phyloP scores from a whole-genome alignment of 805 yeast genomes.

The Torulaspora microellipsoides region DNA sequence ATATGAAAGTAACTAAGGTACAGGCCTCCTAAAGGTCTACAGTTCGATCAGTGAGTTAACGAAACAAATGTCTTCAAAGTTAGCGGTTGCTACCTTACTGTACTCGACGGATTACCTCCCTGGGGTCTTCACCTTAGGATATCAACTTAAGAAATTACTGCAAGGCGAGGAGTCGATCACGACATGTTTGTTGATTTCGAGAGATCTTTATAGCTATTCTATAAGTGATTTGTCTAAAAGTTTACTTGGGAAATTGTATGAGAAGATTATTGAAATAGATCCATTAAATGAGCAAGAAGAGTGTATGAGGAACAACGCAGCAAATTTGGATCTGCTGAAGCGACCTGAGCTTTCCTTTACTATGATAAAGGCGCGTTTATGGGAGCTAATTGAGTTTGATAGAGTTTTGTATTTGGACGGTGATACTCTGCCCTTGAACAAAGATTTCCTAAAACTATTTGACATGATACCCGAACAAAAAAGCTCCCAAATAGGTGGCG shows the following conservation, averaged over 20 bases:
- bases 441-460: slow-evolving; percentile 23
- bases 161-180: slow-evolving; percentile 6
- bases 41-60: no score
- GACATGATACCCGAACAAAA: slow-evolving; percentile 23
- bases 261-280: slow-evolving; percentile 28
- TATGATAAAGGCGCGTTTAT: slow-evolving; percentile 46
- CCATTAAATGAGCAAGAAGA: slow-evolving; percentile 20
- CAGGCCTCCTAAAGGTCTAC: no score
- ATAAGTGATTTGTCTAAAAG: slow-evolving; percentile 17
- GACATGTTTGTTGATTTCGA: slow-evolving; percentile 21
- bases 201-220: slow-evolving; percentile 15
- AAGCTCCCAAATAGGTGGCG: slow-evolving; percentile 40
- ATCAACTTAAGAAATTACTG: slow-evolving; percentile 29
- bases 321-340: slow-evolving; percentile 35
- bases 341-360: slow-evolving; percentile 53
- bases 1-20: no score
- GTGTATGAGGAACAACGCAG: slow-evolving; percentile 17
- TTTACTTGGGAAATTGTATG: slow-evolving; percentile 21
- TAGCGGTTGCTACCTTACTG: slow-evolving; percentile 37
- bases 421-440: slow-evolving; percentile 51
- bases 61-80: neutral
- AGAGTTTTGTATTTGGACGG: slow-evolving; percentile 58
- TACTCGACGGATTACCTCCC: slow-evolving; percentile 51
- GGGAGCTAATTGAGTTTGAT: slow-evolving; percentile 43
- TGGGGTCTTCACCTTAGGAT: slow-evolving; percentile 52